Percentiles rank a stretch among this genome's conserved stretches.
phyloP scores from a whole-genome alignment of 768 basidiomycete species.

The Suillus subalutaceus region DNA sequence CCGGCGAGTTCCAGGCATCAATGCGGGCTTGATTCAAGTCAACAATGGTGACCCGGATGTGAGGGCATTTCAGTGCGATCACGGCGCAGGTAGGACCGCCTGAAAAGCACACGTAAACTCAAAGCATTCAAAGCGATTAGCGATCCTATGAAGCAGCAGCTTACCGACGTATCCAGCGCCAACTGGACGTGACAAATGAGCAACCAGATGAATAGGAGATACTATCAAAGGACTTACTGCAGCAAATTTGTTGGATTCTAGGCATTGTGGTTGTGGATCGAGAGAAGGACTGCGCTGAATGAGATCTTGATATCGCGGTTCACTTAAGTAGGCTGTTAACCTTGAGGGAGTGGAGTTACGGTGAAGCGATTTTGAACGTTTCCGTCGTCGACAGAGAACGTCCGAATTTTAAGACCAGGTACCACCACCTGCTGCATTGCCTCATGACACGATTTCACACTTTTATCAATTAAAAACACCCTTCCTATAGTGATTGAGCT shows the following conservation, averaged over 20 bases:
- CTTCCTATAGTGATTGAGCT: neutral
- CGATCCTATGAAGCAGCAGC: conserved; percentile 25
- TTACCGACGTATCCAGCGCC: conserved; percentile 93
- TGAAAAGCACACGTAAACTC: conserved; percentile 34
- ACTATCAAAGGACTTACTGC: conserved; percentile 61
- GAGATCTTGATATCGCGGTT: neutral
- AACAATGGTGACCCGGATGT: conserved; percentile 95
- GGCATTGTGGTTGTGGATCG: conserved; percentile 28
- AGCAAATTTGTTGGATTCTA: conserved; percentile 81
- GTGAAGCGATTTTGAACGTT: neutral
- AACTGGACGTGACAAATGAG: conserved; percentile 45
- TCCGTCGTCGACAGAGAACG: neutral
- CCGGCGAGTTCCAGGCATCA: conserved; percentile 92
- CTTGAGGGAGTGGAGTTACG: conserved; percentile 1
- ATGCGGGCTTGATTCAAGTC: conserved; percentile 94
- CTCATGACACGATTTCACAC: neutral
- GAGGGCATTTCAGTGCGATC: conserved; percentile 90
- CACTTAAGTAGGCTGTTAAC: conserved; percentile 1
- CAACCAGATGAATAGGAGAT: conserved; percentile 7
- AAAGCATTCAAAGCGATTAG: conserved; percentile 13
- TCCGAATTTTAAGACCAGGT: neutral
- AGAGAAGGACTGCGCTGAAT: neutral
- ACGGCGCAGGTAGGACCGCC: conserved; percentile 96
- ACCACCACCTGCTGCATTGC: neutral
- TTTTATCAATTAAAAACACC: conserved; percentile 1